Evolutionary conservation across 257 asterid species (phyloP), one percentile per base, ranked within the genome.

Genomic region (Paraleonurus japonicus): DNA sequence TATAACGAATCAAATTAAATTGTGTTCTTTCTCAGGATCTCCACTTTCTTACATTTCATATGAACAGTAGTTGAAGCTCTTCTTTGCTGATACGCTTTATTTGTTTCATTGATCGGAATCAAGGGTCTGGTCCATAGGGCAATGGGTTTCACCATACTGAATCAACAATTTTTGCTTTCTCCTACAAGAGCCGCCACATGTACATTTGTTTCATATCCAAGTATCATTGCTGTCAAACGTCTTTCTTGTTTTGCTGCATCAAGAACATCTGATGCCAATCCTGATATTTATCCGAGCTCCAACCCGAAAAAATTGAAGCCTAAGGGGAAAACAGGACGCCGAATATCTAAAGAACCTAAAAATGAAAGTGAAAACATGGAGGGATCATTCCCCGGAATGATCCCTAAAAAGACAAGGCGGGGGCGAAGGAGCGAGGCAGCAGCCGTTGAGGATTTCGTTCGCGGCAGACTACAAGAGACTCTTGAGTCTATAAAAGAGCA

Each of bases 381-480:
- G 60, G 62, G 54, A 20, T 57, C 59, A 9, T 85, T 86, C 67
- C 88, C 96, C 13, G 61, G 81, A 50, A 80, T 85, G 61, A 81
- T 83, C 70, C 96, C 97, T 24, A 90, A 80, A 75, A 89, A 81
- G 80, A 88, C 90, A 2, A 93, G 86, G 84, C 92, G 96, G 39
- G 97, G 97, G 17, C 95, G 96, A 5, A 84, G 79, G 82, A 85
- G 96, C 50, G 98, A 93, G 80, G 90, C 96, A 67, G 89, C 96
- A 70, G 97, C 97, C 5, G 98, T 93, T 27, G 98, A 90, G 85
- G 98, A 93, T 79, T 87, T 76, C 4, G 85, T 89, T 53, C 97
- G 96, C 3, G 78, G 53, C 72, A 75, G 89, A 4, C 87, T 93
- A 10, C 85, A 74, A 73, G 78, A 27, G 61, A 87, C 97, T 1